Evolutionary conservation across 116 monocot species (phyloP), one percentile per base, ranked within the genome.

Genomic region (Iris pallida): DNA sequence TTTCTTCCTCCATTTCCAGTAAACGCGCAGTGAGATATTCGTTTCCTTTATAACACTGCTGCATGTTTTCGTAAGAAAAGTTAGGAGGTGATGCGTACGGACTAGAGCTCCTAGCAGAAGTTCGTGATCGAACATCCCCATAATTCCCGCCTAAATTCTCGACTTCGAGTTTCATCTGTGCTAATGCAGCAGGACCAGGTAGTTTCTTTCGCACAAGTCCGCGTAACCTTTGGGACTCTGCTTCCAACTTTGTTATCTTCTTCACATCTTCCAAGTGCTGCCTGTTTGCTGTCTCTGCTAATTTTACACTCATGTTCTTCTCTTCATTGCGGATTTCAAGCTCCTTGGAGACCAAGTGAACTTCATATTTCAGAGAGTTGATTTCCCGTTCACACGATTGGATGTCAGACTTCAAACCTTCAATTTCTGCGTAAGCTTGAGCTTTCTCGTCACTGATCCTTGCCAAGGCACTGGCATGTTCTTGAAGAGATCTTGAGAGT

Each of bases 301-400:
- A 74, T 10, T 76, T 78, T 13, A 83, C 57, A 56, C 85, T 76
- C 82, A 88, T 85, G 73, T 92, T 85, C 68, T 85, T 92, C 59
- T 88, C 91, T 72, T 92, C 85, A 47, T 80, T 88, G 19, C 91
- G 80, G 55, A 92, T 92, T 74, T 88, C 91, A 30, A 92, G 79
- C 78, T 92, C 91, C 74, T 92, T 85, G 6, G 85, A 78, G 15
- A 78, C 59, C 40, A 92, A 65, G 55, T 87, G 85, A 46, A 85
- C 70, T 61, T 92, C 91, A 57, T 88, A 92, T 73, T 85, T 83
- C 19, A 92, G 54, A 66, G 91, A 88, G 62, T 58, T 88, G 49
- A 82, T 83, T 73, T 92, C 91, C 66, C 65, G 82, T 45, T 88
- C 88, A 49, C 75, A 66, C 43, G 88, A 88, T 48, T 85, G 85